Percentiles rank a stretch among this genome's conserved stretches.
Conservation (phyloP, 164 flowering plant species). For the Platanus orientalis region DNA sequence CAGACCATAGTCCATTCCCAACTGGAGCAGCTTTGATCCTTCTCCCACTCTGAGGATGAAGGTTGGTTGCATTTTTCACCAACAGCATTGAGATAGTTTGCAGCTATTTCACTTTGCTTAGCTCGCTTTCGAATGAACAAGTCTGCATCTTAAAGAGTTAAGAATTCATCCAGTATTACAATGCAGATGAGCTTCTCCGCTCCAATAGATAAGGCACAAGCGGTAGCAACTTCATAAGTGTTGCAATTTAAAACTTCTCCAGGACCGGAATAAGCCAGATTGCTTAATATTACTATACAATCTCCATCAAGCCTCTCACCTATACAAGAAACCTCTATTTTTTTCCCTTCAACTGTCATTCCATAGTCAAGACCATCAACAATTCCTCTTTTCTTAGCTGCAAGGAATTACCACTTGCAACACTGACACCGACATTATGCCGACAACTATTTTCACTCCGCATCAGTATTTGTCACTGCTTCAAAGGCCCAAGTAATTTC, state of each 20-base stretch:
- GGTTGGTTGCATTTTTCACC: conserved; percentile 33
- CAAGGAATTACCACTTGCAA: conserved; percentile 95
- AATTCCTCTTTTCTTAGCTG: conserved; percentile 95
- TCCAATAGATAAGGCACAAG: conserved; percentile 89
- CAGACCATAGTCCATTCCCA: conserved; percentile 81
- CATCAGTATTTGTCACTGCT: conserved; percentile 85
- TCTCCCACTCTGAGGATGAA: conserved; percentile 35
- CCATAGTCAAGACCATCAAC: conserved; percentile 89
- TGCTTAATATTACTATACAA: conserved; percentile 71
- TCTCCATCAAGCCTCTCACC: conserved; percentile 84
- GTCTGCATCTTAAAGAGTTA: conserved; percentile 91
- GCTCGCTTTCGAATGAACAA: conserved; percentile 69
- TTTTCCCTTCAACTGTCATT: conserved; percentile 95
- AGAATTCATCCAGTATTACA: conserved; percentile 77
- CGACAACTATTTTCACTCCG: conserved; percentile 77
- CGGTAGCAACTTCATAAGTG: conserved; percentile 98
- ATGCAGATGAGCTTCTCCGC: conserved; percentile 95
- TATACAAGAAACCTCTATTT: conserved; percentile 77
- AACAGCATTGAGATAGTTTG: conserved; percentile 92
- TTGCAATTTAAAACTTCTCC: conserved; percentile 99
- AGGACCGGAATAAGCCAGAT: conserved; percentile 89
- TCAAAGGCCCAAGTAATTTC: conserved; percentile 92
- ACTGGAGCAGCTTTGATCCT: no score
- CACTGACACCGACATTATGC: conserved; percentile 95
- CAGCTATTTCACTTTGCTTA: conserved; percentile 88